phyloP scores from a whole-genome alignment of 768 basidiomycete genomes.

The Amanita polypyramis region DNA sequence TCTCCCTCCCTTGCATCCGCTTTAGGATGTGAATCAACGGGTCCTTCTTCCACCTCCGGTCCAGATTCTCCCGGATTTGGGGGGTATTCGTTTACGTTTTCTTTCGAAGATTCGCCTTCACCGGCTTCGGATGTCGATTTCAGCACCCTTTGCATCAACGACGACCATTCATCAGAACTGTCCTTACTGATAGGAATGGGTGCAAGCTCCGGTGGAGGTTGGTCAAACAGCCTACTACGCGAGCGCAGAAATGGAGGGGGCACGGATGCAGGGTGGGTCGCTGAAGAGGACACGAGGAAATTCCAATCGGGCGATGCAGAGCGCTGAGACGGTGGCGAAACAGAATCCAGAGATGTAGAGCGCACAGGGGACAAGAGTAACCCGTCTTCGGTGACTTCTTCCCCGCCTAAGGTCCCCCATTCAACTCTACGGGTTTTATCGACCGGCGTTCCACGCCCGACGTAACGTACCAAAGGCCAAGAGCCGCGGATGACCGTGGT shows the following conservation, averaged over 20 bases:
- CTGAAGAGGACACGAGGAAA: constrained; percentile 19
- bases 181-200: constrained; percentile 18
- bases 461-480: constrained; percentile 33
- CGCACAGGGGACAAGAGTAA: constrained; percentile 27
- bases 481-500: constrained; percentile 26
- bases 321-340: constrained; percentile 17
- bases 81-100: constrained; percentile 12
- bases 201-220: constrained; percentile 21
- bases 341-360: constrained; percentile 31
- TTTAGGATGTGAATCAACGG: not conserved
- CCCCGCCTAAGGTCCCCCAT: constrained; percentile 30
- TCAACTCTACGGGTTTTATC: constrained; percentile 31
- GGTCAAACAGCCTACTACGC: constrained; percentile 1
- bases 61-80: not conserved
- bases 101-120: constrained; percentile 25
- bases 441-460: constrained; percentile 39
- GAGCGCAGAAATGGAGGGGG: constrained; percentile 4
- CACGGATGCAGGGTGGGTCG: constrained; percentile 11
- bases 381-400: constrained; percentile 35
- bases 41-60: not conserved
- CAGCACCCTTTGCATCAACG: constrained; percentile 4
- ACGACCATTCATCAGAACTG: constrained; percentile 8
- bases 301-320: constrained; percentile 33
- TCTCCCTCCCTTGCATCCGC: constrained; percentile 6
- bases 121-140: not conserved